Conservation (phyloP, 495 filamentous ascomycete genomes). For the Ramalina peruviana region DNA sequence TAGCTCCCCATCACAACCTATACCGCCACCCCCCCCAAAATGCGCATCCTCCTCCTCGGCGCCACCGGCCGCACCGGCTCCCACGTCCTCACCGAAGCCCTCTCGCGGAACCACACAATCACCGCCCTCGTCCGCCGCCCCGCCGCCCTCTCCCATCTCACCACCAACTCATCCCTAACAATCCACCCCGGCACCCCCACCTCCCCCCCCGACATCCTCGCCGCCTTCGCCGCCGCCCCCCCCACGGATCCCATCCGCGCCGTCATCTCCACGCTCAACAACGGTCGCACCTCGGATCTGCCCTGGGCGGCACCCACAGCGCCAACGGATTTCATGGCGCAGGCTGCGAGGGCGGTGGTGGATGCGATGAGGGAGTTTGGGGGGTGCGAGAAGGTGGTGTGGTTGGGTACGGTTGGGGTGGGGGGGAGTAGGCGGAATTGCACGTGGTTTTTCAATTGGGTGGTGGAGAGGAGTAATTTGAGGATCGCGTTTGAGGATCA, state of each 20-base stretch:
- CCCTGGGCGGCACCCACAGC: slow-evolving; percentile 5
- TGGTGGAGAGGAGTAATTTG: slow-evolving; percentile 22
- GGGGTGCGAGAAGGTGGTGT: slow-evolving; percentile 20
- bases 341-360: slow-evolving; percentile 20
- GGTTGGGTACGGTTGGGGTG: slow-evolving; percentile 26
- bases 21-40: slow-evolving; percentile 1
- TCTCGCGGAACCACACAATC: slow-evolving; percentile 26
- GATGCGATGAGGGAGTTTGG: slow-evolving; percentile 25
- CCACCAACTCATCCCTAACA: slow-evolving; percentile 14
- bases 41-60: slow-evolving; percentile 31
- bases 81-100: slow-evolving; percentile 26
- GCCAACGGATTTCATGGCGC: slow-evolving; percentile 9
- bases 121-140: slow-evolving; percentile 29
- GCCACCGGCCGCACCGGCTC: slow-evolving; percentile 31
- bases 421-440: slow-evolving; percentile 21
- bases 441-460: slow-evolving; percentile 21
- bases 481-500: slow-evolving; percentile 23
- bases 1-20: too few relatives aligned
- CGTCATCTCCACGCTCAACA: slow-evolving; percentile 4
- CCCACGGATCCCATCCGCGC: slow-evolving; percentile 2
- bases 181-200: slow-evolving; percentile 28
- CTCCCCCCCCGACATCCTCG: slow-evolving; percentile 21
- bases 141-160: slow-evolving; percentile 8
- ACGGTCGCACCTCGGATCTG: slow-evolving; percentile 2
- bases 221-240: slow-evolving; percentile 16